Percentiles rank a stretch among this genome's conserved stretches.
These are phyloP conservation scores for Beauveria pseudobassiana DNA, from an alignment of 2,329 filamentous ascomycete species.

Conservation along the genomic window DNA sequence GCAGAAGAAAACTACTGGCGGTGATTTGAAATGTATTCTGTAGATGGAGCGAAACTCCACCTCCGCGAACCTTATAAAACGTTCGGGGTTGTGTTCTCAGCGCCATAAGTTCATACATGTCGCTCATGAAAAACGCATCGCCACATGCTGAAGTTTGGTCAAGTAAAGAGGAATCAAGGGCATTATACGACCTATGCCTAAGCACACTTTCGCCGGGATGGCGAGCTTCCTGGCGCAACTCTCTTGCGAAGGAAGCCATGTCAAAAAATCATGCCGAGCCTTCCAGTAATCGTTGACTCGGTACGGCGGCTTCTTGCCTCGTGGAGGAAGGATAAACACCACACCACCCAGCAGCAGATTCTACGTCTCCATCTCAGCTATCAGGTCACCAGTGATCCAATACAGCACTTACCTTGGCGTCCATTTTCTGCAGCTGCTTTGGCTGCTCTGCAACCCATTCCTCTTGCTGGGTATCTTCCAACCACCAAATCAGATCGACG, in stretches of 20 bases:
- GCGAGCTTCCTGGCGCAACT: neutral
- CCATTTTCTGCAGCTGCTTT: neutral
- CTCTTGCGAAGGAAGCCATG: neutral
- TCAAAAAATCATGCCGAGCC: neutral
- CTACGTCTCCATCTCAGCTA: neutral
- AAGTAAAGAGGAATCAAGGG: neutral
- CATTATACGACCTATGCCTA: neutral
- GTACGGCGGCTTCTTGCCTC: neutral
- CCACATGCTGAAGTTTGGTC: neutral
- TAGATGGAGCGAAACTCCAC: neutral
- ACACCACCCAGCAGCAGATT: neutral
- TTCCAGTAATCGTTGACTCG: neutral
- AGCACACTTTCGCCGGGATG: neutral
- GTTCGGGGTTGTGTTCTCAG: neutral
- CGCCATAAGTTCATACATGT: neutral
- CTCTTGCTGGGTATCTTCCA: neutral
- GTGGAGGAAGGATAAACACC: neutral
- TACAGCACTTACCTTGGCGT: neutral
- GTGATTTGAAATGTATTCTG: neutral
- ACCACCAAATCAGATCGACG: neutral
- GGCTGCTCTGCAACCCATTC: neutral
- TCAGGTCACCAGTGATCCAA: neutral
- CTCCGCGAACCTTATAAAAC: neutral
- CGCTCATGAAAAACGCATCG: neutral
- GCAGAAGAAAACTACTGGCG: too few relatives aligned